phyloP scores from a whole-genome alignment of 768 basidiomycete genomes.

The Lanmaoa rubissima region DNA sequence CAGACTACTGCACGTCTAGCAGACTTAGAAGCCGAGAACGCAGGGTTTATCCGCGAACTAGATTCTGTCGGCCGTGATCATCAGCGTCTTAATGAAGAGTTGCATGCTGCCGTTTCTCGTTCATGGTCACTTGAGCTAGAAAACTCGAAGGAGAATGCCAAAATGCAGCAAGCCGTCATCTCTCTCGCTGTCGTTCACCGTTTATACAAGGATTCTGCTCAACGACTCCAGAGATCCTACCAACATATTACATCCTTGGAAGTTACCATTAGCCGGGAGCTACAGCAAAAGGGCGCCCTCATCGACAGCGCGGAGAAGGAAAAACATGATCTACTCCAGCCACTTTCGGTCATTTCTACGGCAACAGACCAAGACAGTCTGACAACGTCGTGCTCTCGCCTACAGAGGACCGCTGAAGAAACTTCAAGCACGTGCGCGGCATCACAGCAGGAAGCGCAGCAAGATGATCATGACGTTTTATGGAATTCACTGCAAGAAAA shows the following conservation, averaged over 20 bases:
- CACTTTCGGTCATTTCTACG: conserved; percentile 5
- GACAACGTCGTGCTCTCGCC: neutral
- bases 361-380: neutral
- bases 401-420: conserved; percentile 2
- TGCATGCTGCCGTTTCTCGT: conserved; percentile 3
- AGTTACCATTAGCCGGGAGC: conserved; percentile 13
- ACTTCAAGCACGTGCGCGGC: neutral
- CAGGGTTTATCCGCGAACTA: conserved; percentile 13
- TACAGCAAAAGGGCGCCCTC: conserved; percentile 8
- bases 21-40: conserved; percentile 16
- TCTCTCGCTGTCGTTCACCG: conserved; percentile 24
- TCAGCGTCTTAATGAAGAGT: conserved; percentile 10
- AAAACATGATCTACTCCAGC: conserved; percentile 10
- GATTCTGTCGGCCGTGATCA: conserved; percentile 10
- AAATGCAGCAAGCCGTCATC: conserved; percentile 20
- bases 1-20: conserved; percentile 17
- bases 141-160: conserved; percentile 1
- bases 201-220: conserved; percentile 14
- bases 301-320: conserved; percentile 9
- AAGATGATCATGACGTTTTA: conserved; percentile 32
- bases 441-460: neutral
- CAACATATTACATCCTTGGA: conserved; percentile 13
- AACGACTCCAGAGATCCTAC: conserved; percentile 12
- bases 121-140: conserved; percentile 13
- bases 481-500: conserved; percentile 38